Conservation (phyloP, 2,329 filamentous ascomycete genomes). For the Trichoderma asperellum region DNA sequence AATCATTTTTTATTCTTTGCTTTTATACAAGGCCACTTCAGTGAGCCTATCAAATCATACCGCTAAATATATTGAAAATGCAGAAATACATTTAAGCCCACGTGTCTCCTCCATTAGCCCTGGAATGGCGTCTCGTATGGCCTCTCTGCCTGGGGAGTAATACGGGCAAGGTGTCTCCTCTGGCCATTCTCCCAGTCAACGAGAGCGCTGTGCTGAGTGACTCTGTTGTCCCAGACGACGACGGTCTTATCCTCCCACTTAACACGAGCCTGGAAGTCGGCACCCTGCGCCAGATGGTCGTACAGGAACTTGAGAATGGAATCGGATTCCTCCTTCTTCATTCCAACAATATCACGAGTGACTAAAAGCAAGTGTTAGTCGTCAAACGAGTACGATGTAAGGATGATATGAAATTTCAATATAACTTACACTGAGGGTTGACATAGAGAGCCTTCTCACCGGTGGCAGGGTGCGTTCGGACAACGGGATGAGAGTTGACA, state of each 20-base stretch:
- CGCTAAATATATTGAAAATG: constrained; percentile 9
- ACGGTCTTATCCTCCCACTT: constrained; percentile 82
- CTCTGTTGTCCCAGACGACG: constrained; percentile 84
- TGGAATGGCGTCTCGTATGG: constrained; percentile 69
- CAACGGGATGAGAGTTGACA: constrained; percentile 72
- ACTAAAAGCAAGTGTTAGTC: constrained; percentile 51
- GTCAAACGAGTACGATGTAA: not conserved
- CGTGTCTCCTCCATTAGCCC: not conserved
- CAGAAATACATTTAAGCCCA: not conserved
- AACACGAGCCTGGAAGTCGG: constrained; percentile 72
- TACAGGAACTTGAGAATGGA: constrained; percentile 72
- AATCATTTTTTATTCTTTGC: not conserved
- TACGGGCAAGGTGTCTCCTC: constrained; percentile 76
- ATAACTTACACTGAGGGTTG: constrained; percentile 74
- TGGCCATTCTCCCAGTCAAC: constrained; percentile 82
- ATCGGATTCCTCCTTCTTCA: constrained; percentile 87
- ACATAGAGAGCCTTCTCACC: constrained; percentile 84
- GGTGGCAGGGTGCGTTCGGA: constrained; percentile 79
- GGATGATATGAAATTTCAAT: not conserved
- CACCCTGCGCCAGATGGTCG: constrained; percentile 55
- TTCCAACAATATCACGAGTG: constrained; percentile 77
- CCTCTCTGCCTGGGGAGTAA: constrained; percentile 80
- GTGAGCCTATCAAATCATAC: not conserved
- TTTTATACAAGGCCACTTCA: constrained; percentile 4
- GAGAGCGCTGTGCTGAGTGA: constrained; percentile 77